Base-by-base conservation (phyloP, 768 basidiomycete species). In the Boletus pseudopeckii region DNA sequence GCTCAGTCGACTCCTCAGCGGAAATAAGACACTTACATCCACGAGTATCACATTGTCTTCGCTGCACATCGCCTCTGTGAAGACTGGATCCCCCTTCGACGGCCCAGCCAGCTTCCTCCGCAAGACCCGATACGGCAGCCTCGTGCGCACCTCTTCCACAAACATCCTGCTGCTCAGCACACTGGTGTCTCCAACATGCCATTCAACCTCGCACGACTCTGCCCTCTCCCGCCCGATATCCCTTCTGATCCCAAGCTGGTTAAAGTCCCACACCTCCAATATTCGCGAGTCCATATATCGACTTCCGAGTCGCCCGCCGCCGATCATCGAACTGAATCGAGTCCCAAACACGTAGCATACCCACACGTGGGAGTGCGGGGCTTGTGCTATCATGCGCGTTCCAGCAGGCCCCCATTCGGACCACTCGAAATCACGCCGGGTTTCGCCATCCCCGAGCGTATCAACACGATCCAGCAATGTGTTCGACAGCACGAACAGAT, bases 331-430 rank as follows among this genome's bases (percentile, higher is more conserved):
- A 55, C 73, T 75, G 48, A 74, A 81, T 54, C 72, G 75, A 26
- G 72, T 72, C 20, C 82, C 83, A 58, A 74, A 75, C 18, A 83
- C 76, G 58, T 81, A 81, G 68, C 83, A 85, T 8, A 81, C 80
- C 82, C 83, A 85, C n/a, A 73, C 64, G 24, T 64, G 57, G 13
- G 77, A 76, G 34, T 67, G 71, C 20, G 67, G 74, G 36, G 67
- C 65, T 7, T 67, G 66, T 30, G 52, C 53, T 34, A 79, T 59
- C 58, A 83, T 63, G 26, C 81, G 77, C 9, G 78, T 77, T 4
- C 73, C 75, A 10, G 37, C 47, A 7, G 78, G 77, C 14, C 81
- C 83, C 83, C 83, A 85, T 24, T 71, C 69, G 2, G 71, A 57
- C 83, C 83, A 85, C 33, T 63, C 53, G 54, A 77, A 59, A n/a